Percentiles rank a stretch among this genome's conserved stretches.
These are phyloP conservation scores for Globisporangium spiculum DNA, from an alignment of 352 stramenopile species.

Conservation along the genomic window DNA sequence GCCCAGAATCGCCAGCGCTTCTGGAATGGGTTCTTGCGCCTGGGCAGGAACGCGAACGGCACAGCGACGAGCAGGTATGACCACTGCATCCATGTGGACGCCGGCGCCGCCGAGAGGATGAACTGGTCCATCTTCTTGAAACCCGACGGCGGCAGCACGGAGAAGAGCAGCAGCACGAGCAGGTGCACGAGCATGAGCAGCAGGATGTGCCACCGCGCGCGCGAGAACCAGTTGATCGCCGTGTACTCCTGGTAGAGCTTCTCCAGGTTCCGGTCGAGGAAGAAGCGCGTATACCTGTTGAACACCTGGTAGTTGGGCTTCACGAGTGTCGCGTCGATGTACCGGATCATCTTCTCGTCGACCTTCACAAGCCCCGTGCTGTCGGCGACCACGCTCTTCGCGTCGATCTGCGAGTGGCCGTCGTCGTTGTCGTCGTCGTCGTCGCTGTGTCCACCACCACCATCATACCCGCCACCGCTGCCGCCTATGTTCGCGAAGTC, in stretches of 20 bases:
- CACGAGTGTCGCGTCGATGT: conserved; percentile 72
- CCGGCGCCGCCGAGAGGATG: conserved; percentile 39
- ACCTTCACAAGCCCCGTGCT: conserved; percentile 14
- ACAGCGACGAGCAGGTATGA: conserved; percentile 65
- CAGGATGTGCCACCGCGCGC: conserved; percentile 68
- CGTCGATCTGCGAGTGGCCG: not conserved
- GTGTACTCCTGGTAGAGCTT: conserved; percentile 85
- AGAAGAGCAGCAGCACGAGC: conserved; percentile 65
- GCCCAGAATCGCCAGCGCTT: conserved; percentile 71
- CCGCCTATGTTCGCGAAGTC: conserved; percentile 4
- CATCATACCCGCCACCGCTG: not conserved
- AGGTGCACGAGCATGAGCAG: conserved; percentile 73
- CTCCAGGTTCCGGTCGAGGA: conserved; percentile 73
- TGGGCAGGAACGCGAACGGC: conserved; percentile 72
- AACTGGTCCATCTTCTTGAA: conserved; percentile 73
- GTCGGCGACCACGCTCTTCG: conserved; percentile 1
- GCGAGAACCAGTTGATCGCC: conserved; percentile 74
- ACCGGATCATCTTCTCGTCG: conserved; percentile 58
- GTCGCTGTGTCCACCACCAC: not conserved
- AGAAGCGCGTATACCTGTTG: conserved; percentile 78
- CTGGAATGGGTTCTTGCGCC: conserved; percentile 67
- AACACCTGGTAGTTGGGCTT: conserved; percentile 73
- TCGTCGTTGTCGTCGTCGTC: not conserved
- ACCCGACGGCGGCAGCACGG: conserved; percentile 51
- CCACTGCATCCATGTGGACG: conserved; percentile 62